These are phyloP conservation scores for Toxicodendron radicans DNA, from an alignment of 345 rosid genomes.

Conservation along the genomic window DNA sequence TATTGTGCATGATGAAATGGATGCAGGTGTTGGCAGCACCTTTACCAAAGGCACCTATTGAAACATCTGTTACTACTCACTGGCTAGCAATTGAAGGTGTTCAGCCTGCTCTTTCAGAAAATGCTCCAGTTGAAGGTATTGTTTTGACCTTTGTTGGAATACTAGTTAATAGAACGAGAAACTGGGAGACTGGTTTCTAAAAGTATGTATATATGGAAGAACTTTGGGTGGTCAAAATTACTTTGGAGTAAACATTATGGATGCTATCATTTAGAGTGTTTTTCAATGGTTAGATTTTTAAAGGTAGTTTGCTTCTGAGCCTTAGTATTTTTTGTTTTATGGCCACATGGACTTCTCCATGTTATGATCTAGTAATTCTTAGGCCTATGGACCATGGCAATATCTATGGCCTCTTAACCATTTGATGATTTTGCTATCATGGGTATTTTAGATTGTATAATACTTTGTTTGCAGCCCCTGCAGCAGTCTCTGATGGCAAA, in stretches of 20 bases:
- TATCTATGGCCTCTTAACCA: not conserved
- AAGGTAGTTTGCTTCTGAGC: not conserved
- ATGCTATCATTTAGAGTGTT: not conserved
- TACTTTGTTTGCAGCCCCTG: constrained; percentile 23
- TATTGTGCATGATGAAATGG: not conserved
- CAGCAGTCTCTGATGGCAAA: constrained; percentile 56
- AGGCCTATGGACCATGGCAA: not conserved
- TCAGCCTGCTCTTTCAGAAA: constrained; percentile 80
- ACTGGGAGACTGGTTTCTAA: not conserved
- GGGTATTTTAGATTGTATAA: not conserved
- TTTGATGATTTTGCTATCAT: not conserved
- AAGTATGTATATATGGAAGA: not conserved
- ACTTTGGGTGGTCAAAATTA: not conserved
- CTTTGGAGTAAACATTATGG: not conserved
- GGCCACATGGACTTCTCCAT: not conserved
- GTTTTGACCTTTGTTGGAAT: not conserved
- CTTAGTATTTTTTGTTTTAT: not conserved
- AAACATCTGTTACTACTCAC: constrained; percentile 54
- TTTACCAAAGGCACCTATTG: constrained; percentile 56
- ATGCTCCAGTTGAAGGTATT: constrained; percentile 64
- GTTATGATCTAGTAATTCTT: constrained; percentile 2
- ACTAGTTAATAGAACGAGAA: not conserved
- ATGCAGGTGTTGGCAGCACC: constrained; percentile 70
- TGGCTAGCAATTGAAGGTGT: constrained; percentile 94
- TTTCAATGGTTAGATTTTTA: not conserved